Percentiles rank a stretch among this genome's conserved stretches.
These are phyloP conservation scores for Laetiporus sulphureus DNA, from an alignment of 1,284 basidiomycete species.

Conservation along the genomic window DNA sequence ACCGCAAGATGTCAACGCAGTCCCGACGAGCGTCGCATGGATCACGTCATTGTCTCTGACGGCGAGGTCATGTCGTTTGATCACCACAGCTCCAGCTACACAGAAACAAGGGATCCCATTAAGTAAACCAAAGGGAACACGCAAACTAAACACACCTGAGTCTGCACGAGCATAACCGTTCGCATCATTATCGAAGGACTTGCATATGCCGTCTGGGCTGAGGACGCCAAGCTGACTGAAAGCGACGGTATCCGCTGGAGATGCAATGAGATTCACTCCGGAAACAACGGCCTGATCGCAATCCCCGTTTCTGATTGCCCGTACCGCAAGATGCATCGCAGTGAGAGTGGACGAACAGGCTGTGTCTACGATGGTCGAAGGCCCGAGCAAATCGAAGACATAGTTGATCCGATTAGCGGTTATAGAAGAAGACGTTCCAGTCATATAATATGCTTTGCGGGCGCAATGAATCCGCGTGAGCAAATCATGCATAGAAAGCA, in stretches of 20 bases:
- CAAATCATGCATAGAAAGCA: background rate
- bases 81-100: slow-evolving; percentile 20
- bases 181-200: slow-evolving; percentile 12
- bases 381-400: slow-evolving; percentile 8
- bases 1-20: slow-evolving; percentile 25
- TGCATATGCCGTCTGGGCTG: slow-evolving; percentile 11
- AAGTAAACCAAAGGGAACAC: background rate
- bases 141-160: slow-evolving; percentile 2
- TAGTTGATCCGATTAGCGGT: slow-evolving; percentile 13
- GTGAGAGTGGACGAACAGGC: slow-evolving; percentile 12
- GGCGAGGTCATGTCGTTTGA: slow-evolving; percentile 25
- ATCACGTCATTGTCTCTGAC: slow-evolving; percentile 19
- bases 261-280: slow-evolving; percentile 21
- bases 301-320: slow-evolving; percentile 12
- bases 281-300: slow-evolving; percentile 14
- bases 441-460: slow-evolving; percentile 5
- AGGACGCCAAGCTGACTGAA: slow-evolving; percentile 26
- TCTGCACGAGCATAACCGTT: slow-evolving; percentile 10
- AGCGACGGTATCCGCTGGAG: slow-evolving; percentile 21
- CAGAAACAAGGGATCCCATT: no score
- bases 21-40: slow-evolving; percentile 24
- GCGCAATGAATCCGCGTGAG: background rate
- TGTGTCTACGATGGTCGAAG: slow-evolving; percentile 19
- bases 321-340: slow-evolving; percentile 14
- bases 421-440: slow-evolving; percentile 17